These are phyloP conservation scores for Aspergillus asperescens DNA, from an alignment of 495 filamentous ascomycete species.

Conservation along the genomic window DNA sequence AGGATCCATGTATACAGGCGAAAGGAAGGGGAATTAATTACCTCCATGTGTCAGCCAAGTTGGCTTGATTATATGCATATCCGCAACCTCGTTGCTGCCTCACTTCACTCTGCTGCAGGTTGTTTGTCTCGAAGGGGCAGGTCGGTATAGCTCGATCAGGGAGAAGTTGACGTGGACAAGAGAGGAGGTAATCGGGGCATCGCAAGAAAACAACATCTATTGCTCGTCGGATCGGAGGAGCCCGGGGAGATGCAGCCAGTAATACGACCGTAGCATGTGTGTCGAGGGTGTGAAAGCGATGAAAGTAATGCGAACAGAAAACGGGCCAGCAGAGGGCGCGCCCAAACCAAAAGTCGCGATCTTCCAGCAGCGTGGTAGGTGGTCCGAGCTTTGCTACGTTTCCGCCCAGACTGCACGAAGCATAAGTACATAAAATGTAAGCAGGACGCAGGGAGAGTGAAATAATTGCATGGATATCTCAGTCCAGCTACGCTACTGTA, in stretches of 20 bases:
- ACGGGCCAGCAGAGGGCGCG: constrained; percentile 26
- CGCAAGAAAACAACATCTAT: constrained; percentile 20
- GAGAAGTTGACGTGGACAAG: constrained; percentile 22
- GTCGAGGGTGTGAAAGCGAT: neutral
- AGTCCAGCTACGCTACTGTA: constrained; percentile 14
- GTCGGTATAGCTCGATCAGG: constrained; percentile 14
- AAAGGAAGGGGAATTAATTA: constrained; percentile 33
- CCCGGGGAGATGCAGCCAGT: neutral
- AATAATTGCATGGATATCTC: constrained; percentile 1
- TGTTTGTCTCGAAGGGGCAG: constrained; percentile 1
- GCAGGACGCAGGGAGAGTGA: neutral
- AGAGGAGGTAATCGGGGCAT: constrained; percentile 27
- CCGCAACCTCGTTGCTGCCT: constrained; percentile 16
- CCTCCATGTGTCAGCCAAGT: constrained; percentile 89
- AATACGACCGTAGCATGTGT: neutral
- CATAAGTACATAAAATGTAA: neutral
- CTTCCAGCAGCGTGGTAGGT: constrained; percentile 18
- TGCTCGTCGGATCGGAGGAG: constrained; percentile 13
- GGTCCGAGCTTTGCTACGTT: constrained; percentile 35
- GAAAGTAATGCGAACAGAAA: constrained; percentile 13
- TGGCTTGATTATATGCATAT: constrained; percentile 89
- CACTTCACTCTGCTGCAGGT: neutral
- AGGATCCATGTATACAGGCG: constrained; percentile 15
- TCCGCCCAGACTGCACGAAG: constrained; percentile 6
- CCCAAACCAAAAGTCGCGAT: constrained; percentile 37